Conservation (phyloP, 768 basidiomycete genomes). For the Hydnomerulius pinastri region DNA sequence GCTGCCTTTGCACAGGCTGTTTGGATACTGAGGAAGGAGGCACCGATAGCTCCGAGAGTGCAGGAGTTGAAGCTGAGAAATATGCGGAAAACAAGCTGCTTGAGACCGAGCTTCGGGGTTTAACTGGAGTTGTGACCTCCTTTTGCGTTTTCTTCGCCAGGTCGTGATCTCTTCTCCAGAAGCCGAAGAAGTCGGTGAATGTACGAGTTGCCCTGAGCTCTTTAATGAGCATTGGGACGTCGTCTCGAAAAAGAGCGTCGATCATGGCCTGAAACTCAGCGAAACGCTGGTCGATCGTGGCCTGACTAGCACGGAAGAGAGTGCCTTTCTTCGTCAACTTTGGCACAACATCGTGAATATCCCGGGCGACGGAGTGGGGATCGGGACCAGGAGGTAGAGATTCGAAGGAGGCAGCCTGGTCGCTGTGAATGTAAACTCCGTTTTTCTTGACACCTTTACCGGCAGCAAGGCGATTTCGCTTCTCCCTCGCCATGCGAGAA, state of each 20-base stretch:
- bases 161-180: conserved; percentile 75
- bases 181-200: conserved; percentile 77
- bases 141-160: conserved; percentile 44
- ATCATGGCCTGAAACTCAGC: conserved; percentile 62
- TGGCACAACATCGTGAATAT: conserved; percentile 68
- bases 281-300: conserved; percentile 63
- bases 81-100: conserved; percentile 60
- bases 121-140: conserved; percentile 20
- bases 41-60: conserved; percentile 4
- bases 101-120: conserved; percentile 46
- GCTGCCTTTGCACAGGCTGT: conserved; percentile 4
- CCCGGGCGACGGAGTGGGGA: conserved; percentile 67
- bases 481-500: conserved; percentile 58
- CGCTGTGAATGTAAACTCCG: conserved; percentile 66
- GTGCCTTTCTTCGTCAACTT: conserved; percentile 70
- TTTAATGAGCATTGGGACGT: conserved; percentile 63
- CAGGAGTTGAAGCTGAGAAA: conserved; percentile 45
- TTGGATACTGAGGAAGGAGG: conserved; percentile 17
- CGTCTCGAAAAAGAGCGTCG: conserved; percentile 55
- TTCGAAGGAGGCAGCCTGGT: conserved; percentile 81
- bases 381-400: conserved; percentile 85
- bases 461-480: conserved; percentile 63
- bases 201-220: conserved; percentile 61
- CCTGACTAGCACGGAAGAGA: conserved; percentile 69
- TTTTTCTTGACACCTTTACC: conserved; percentile 78